Evolutionary conservation across 208 protist genomes (phyloP).

Genomic region (Acanthamoeba sp.): DNA sequence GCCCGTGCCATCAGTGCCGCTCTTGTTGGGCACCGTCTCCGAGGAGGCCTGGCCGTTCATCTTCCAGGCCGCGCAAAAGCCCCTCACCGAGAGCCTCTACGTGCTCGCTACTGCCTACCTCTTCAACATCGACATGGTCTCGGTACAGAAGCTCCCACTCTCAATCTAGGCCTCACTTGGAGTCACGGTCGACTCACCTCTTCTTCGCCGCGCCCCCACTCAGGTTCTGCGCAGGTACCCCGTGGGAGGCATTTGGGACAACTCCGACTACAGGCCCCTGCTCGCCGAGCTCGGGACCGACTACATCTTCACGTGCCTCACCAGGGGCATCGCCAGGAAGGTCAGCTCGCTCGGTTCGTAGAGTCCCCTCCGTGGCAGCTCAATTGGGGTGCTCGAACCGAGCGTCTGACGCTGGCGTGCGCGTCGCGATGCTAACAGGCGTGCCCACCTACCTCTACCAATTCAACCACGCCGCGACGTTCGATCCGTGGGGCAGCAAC

Average conservation of each 20-base stretch:
- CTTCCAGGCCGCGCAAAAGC: conserved; percentile 64
- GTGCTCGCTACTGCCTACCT: not conserved
- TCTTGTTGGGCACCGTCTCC: conserved; percentile 69
- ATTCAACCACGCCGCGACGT: conserved; percentile 59
- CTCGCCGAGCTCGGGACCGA: conserved; percentile 73
- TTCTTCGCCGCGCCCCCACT: not conserved
- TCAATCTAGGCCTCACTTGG: too few relatives aligned
- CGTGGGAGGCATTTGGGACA: not conserved
- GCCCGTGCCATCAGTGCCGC: not conserved
- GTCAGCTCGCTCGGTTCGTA: not conserved
- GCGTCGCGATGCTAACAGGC: too few relatives aligned
- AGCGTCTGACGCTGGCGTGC: too few relatives aligned
- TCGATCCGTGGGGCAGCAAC: conserved; percentile 76
- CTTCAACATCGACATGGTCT: conserved; percentile 41
- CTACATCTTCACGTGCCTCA: conserved; percentile 79
- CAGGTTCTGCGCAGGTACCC: not conserved
- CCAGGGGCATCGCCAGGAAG: not conserved
- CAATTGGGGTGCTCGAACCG: too few relatives aligned
- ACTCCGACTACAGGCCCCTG: conserved; percentile 69
- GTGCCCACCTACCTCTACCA: conserved; percentile 68
- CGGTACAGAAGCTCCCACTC: not conserved
- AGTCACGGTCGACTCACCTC: conserved; percentile 9
- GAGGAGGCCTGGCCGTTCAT: conserved; percentile 76
- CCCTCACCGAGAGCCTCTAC: conserved; percentile 25
- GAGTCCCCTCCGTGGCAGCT: too few relatives aligned